phyloP scores from a whole-genome alignment of 2,329 filamentous ascomycete genomes.

The Hyphodiscus sp. region DNA sequence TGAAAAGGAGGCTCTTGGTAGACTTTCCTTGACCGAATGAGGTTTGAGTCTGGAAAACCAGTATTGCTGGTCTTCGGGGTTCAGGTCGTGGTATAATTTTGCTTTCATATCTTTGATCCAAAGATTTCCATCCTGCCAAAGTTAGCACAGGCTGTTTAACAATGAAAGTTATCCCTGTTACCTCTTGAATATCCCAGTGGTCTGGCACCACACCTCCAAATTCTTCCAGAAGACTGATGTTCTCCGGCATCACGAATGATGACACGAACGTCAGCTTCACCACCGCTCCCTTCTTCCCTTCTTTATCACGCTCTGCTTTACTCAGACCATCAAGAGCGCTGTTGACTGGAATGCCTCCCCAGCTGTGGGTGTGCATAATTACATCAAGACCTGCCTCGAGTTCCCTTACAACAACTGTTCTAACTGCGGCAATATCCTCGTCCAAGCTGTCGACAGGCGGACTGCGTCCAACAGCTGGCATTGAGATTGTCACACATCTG shows the following conservation, averaged over 20 bases:
- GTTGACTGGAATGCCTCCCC: slow-evolving; percentile 31
- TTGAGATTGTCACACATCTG: slow-evolving; percentile 12
- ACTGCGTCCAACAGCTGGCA: slow-evolving; percentile 8
- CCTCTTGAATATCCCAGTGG: not conserved
- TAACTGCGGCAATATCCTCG: slow-evolving; percentile 13
- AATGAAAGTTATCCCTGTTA: not conserved
- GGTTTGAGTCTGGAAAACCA: not conserved
- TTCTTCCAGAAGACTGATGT: slow-evolving; percentile 5
- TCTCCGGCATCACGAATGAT: slow-evolving; percentile 10
- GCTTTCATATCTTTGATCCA: not conserved
- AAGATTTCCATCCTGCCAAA: not conserved
- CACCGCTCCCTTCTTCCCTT: slow-evolving; percentile 33
- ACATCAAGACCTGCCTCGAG: slow-evolving; percentile 32
- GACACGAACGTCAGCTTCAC: slow-evolving; percentile 13
- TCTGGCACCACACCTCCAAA: not conserved
- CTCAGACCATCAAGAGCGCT: slow-evolving; percentile 32
- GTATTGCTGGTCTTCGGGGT: not conserved
- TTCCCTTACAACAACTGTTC: slow-evolving; percentile 12
- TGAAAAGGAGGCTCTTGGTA: not conserved
- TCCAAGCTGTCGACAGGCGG: slow-evolving; percentile 11
- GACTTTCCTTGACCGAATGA: not conserved
- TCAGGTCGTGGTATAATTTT: not conserved
- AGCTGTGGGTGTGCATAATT: slow-evolving; percentile 34
- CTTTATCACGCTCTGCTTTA: slow-evolving; percentile 30
- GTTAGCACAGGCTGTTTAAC: not conserved